Evolutionary conservation across 2,329 filamentous ascomycete species (phyloP), one percentile per base, ranked within the genome.

Genomic region (Colletotrichum nymphaeae): DNA sequence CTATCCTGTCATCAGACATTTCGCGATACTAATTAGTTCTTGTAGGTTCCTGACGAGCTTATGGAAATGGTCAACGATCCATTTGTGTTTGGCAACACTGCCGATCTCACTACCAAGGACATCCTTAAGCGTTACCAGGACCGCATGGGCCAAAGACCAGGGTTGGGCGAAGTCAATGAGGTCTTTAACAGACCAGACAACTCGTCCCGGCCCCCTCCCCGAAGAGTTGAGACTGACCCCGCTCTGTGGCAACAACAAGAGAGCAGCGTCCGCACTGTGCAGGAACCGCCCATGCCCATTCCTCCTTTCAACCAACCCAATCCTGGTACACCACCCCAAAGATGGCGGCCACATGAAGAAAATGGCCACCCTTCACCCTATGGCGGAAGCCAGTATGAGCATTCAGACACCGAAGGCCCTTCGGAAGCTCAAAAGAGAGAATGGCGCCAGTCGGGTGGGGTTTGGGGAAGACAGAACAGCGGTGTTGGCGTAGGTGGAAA

Each of bases 71-170:
- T 98, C 30, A 94, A 93, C 80, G 96, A 99, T 81, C 92, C 92
- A 5, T 89, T 90, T 26, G 90, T 98, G 64, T 96, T 97, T 83
- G 94, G 92, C 80, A 93, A 91, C 79, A 92, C 89, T 75, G 92
- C 93, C 58, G 96, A 99, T 73, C 92, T 98, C 75, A 98, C 96
- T 1, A 97, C 95, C 6, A 99, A 99, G 83, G 97, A 99, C 79
- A 98, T 99, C 67, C 88, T 99, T 64, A 97, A 96, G 81, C 92
- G 95, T 69, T 98, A 97, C 83, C 95, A 95, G 63, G 94, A 97
- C 79, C 93, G 97, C 75, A 84, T 85, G 68, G 86, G 87, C 7
- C 85, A 87, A 56, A 84, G 91, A 84, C 84, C 93, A 86, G 85
- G 89, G n/a, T 46, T 46, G 84, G 84, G 86, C 83, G 90, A 91